Evolutionary conservation across 495 filamentous ascomycete species (phyloP).

Genomic region (Trichoderma erinaceum): DNA sequence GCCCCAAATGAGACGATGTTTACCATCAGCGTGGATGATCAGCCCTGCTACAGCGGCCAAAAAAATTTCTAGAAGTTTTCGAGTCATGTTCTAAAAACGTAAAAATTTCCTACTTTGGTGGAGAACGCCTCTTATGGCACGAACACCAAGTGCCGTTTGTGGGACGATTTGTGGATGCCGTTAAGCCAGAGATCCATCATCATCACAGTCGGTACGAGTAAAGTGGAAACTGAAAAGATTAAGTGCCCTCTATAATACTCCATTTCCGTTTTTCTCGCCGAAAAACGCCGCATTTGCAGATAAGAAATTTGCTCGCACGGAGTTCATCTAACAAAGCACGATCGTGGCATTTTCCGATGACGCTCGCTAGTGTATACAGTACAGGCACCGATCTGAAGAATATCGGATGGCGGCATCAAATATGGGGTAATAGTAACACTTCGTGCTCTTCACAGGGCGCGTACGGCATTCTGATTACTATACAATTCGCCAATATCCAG

Average conservation of each 20-base stretch:
- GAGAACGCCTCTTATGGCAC: not conserved
- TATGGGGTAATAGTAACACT: too few species aligned
- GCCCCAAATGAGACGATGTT: not conserved
- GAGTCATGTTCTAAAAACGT: conserved; percentile 8
- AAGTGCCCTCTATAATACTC: not conserved
- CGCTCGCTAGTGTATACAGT: too few species aligned
- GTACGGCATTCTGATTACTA: too few species aligned
- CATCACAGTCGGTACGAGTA: not conserved
- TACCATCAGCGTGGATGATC: not conserved
- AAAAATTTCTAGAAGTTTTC: conserved; percentile 13
- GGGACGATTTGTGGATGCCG: not conserved
- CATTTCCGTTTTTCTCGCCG: not conserved
- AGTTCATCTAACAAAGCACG: too few species aligned
- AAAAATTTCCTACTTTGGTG: conserved; percentile 11
- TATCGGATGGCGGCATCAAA: too few species aligned
- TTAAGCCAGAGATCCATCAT: not conserved
- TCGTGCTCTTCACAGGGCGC: too few species aligned
- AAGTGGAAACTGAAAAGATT: not conserved
- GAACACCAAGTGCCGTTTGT: not conserved
- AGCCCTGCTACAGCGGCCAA: not conserved
- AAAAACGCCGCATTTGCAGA: not conserved
- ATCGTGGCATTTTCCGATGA: too few species aligned
- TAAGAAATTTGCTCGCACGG: not conserved
- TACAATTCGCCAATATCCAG: too few species aligned
- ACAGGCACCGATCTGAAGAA: too few species aligned